These are phyloP conservation scores for Thozetella sp. DNA, from an alignment of 495 filamentous ascomycete genomes.

Conservation along the genomic window DNA sequence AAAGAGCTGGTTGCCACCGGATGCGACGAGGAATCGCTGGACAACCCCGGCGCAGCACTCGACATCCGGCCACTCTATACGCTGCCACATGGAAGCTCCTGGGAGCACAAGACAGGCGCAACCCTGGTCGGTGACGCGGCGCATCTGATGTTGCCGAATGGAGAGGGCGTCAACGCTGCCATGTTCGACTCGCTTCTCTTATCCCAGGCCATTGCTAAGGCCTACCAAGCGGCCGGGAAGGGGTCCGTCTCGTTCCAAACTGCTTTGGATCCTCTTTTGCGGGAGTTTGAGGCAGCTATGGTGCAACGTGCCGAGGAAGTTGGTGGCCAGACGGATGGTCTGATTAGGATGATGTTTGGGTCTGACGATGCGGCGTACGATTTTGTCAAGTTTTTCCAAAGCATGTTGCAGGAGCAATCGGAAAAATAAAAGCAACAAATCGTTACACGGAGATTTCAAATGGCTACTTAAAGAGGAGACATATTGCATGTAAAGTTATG, in stretches of 20 bases:
- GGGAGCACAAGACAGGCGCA: conserved; percentile 43
- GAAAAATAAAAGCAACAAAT: too few species aligned
- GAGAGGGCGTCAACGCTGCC: conserved; percentile 58
- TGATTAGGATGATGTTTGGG: background rate
- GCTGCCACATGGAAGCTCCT: conserved; percentile 51
- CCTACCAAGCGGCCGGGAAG: conserved; percentile 3
- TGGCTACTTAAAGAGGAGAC: too few species aligned
- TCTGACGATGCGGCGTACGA: conserved; percentile 4
- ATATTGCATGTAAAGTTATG: too few species aligned
- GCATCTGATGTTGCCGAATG: conserved; percentile 60
- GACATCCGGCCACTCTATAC: conserved; percentile 43
- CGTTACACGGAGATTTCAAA: too few species aligned
- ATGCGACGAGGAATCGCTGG: conserved; percentile 32
- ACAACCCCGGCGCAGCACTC: conserved; percentile 3
- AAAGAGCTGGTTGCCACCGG: conserved; percentile 41
- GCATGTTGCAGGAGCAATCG: too few species aligned
- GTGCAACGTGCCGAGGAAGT: conserved; percentile 25
- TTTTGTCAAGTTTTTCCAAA: too few species aligned
- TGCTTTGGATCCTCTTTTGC: conserved; percentile 23
- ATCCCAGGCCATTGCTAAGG: background rate
- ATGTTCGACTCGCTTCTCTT: conserved; percentile 45
- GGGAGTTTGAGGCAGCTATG: conserved; percentile 38
- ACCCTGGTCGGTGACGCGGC: conserved; percentile 62
- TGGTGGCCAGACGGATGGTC: conserved; percentile 16
- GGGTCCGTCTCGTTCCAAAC: conserved; percentile 14